phyloP scores from a whole-genome alignment of 2,329 filamentous ascomycete species.

The Fusarium sterilihyphosum region DNA sequence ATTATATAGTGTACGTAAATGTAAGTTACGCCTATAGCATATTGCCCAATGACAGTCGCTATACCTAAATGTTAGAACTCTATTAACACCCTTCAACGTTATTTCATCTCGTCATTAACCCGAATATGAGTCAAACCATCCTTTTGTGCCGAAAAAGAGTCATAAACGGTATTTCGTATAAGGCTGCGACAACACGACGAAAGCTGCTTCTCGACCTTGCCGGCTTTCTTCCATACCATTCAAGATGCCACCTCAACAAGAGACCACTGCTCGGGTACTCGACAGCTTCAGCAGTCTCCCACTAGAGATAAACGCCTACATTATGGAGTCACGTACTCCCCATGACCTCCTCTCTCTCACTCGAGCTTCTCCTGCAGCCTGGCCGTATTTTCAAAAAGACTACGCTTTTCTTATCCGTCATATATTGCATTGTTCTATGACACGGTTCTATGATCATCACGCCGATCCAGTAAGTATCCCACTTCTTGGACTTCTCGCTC shows the following conservation, averaged over 20 bases:
- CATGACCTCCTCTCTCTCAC: background rate
- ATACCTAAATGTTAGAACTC: no score
- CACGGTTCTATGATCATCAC: background rate
- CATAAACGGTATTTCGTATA: rapidly evolving
- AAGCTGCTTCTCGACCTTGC: background rate
- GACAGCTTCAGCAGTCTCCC: background rate
- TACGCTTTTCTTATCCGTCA: background rate
- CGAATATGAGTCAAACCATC: background rate
- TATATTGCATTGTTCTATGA: background rate
- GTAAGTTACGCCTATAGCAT: no score
- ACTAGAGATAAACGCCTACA: background rate
- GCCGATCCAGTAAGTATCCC: background rate
- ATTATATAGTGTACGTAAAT: no score
- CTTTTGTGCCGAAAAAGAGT: rapidly evolving
- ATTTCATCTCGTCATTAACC: background rate
- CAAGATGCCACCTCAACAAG: background rate
- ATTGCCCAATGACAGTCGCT: no score
- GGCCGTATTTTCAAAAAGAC: background rate
- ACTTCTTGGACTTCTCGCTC: background rate
- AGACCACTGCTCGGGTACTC: background rate
- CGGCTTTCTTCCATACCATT: background rate
- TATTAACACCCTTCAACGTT: background rate
- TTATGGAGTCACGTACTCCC: background rate
- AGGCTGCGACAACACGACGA: background rate
- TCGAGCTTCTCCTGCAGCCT: background rate